phyloP scores from a whole-genome alignment of 495 filamentous ascomycete genomes.

The Talaromyces borbonicus region DNA sequence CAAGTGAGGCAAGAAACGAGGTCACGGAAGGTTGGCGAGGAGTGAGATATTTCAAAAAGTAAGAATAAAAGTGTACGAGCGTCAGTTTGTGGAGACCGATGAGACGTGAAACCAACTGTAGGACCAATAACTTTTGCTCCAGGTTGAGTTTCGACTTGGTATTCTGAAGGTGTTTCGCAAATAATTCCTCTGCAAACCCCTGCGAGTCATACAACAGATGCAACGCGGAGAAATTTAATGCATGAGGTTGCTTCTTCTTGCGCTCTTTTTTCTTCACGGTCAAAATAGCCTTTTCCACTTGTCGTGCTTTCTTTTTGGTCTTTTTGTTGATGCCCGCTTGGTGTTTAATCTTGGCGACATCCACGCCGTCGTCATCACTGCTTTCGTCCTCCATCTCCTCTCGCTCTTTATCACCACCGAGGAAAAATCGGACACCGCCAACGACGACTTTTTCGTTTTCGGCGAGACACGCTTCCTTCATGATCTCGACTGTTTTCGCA shows the following conservation, averaged over 20 bases:
- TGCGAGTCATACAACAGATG: conserved; percentile 94
- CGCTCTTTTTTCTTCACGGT: conserved; percentile 72
- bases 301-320: conserved; percentile 71
- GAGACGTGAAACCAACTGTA: conserved; percentile 83
- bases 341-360: conserved; percentile 74
- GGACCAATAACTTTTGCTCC: conserved; percentile 80
- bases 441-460: conserved; percentile 84
- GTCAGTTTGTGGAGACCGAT: conserved; percentile 88
- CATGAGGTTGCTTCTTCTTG: conserved; percentile 78
- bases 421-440: conserved; percentile 85
- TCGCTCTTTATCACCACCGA: conserved; percentile 88
- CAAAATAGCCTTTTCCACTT: conserved; percentile 66
- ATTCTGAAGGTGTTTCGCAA: conserved; percentile 83
- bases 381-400: conserved; percentile 86
- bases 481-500: conserved; percentile 79
- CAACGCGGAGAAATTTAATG: conserved; percentile 95
- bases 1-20: conserved; percentile 84
- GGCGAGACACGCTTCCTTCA: conserved; percentile 78
- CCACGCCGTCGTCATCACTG: conserved; percentile 68
- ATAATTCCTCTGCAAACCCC: conserved; percentile 83
- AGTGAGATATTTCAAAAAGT: conserved; percentile 75
- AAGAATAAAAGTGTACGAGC: conserved; percentile 75
- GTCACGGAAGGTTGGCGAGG: conserved; percentile 90
- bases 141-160: conserved; percentile 75
- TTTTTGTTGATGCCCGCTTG: conserved; percentile 91